phyloP scores from a whole-genome alignment of 371 early-diverging fungal genomes.

The Umbelopsis sp. region DNA sequence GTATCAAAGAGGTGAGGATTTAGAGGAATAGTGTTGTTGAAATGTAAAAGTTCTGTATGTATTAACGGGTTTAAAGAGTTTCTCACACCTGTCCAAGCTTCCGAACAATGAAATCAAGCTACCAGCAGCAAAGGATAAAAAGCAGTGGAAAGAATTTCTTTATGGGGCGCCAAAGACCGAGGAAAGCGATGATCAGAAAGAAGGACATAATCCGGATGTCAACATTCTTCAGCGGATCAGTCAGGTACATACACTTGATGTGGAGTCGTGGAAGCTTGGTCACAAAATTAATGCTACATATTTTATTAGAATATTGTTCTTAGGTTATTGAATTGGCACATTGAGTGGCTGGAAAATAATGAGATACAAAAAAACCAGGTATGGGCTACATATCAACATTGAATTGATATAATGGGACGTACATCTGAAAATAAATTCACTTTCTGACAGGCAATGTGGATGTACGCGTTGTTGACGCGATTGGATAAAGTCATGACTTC shows the following conservation, averaged over 20 bases:
- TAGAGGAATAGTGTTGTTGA: neutral
- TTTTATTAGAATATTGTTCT: conserved; percentile 21
- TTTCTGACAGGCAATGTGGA: conserved; percentile 32
- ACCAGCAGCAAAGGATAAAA: neutral
- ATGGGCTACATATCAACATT: neutral
- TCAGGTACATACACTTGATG: conserved; percentile 14
- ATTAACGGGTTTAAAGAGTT: neutral
- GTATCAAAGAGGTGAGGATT: conserved; percentile 34
- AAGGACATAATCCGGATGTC: neutral
- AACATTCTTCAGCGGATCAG: conserved; percentile 3
- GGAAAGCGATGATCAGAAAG: neutral
- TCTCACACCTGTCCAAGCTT: neutral
- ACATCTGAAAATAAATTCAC: neutral
- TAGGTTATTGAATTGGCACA: conserved; percentile 27
- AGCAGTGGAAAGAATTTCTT: conserved; percentile 24
- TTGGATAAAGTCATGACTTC: conserved; percentile 48
- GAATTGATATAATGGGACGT: no score
- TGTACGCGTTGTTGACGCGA: conserved; percentile 39
- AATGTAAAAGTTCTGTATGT: neutral
- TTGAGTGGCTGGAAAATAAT: conserved; percentile 36
- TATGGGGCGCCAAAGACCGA: neutral
- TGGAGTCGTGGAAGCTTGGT: neutral
- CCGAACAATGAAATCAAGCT: neutral
- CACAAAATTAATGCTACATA: conserved; percentile 26
- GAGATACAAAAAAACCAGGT: conserved; percentile 14